These are phyloP conservation scores for Penicillium sp. DNA, from an alignment of 2,329 filamentous ascomycete species.

Conservation along the genomic window DNA sequence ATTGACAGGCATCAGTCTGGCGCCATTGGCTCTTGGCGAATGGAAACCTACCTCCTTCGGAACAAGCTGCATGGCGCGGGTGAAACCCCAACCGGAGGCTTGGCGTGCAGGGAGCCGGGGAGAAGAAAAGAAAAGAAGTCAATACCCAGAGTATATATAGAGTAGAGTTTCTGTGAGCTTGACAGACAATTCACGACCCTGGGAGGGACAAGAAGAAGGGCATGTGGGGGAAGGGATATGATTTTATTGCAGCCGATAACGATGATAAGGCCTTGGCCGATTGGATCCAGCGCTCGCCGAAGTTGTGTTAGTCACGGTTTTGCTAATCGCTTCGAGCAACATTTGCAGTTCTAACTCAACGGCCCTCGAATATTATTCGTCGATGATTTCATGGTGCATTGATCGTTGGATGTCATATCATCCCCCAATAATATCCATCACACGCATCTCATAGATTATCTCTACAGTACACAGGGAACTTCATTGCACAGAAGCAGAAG, in stretches of 20 bases:
- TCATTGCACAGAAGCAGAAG: no score
- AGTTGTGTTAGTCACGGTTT: slow-evolving; percentile 20
- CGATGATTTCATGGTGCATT: no score
- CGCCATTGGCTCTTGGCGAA: slow-evolving; percentile 1
- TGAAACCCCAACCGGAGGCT: slow-evolving; percentile 18
- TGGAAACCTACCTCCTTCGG: slow-evolving; percentile 41
- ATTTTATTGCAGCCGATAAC: slow-evolving; percentile 17
- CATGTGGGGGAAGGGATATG: slow-evolving; percentile 17
- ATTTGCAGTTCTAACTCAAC: no score
- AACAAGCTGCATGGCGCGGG: slow-evolving; percentile 41
- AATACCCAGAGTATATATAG: not conserved
- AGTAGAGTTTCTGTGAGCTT: not conserved
- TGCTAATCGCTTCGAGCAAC: slow-evolving; percentile 8
- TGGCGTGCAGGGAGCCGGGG: slow-evolving; percentile 13
- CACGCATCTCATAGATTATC: no score
- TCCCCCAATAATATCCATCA: no score
- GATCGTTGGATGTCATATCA: no score
- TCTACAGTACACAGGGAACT: no score
- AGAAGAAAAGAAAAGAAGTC: not conserved
- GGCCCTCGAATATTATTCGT: no score
- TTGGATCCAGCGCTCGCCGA: slow-evolving; percentile 15
- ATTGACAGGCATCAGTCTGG: slow-evolving; percentile 6
- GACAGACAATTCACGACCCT: not conserved
- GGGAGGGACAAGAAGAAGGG: slow-evolving; percentile 3
- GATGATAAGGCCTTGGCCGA: slow-evolving; percentile 22